Conservation (phyloP, 768 basidiomycete species). For the Amanita muscaria region DNA sequence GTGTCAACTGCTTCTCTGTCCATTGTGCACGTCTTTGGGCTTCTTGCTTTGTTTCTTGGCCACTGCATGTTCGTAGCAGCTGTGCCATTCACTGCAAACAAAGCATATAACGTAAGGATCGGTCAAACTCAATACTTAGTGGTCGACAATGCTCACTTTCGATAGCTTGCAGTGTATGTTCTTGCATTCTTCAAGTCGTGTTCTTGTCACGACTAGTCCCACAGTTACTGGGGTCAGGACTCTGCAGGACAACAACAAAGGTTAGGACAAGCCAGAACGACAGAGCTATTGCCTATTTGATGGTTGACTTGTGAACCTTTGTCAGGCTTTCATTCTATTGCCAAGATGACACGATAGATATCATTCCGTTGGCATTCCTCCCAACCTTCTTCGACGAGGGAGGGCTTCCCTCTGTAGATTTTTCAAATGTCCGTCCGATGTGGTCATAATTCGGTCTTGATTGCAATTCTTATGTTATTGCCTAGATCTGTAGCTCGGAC, state of each 20-base stretch:
- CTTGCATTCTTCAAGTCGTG: background rate
- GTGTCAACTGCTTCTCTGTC: constrained; percentile 59
- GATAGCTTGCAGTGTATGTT: constrained; percentile 30
- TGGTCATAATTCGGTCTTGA: background rate
- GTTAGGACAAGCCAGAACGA: constrained; percentile 12
- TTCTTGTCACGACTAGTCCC: background rate
- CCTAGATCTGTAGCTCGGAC: constrained; percentile 24
- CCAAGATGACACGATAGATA: constrained; percentile 53
- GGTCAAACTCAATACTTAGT: too few relatives aligned
- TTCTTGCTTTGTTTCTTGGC: background rate
- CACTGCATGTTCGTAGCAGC: background rate
- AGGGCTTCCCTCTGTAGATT: constrained; percentile 48
- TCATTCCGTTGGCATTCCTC: constrained; percentile 53
- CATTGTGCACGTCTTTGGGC: background rate
- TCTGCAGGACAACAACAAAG: constrained; percentile 29
- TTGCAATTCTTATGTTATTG: too few relatives aligned
- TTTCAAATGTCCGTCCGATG: constrained; percentile 48
- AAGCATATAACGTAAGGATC: too few relatives aligned
- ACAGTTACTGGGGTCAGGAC: constrained; percentile 37
- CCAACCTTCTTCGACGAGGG: constrained; percentile 54
- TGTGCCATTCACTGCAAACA: too few relatives aligned
- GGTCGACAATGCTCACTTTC: background rate
- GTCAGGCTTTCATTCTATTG: constrained; percentile 49
- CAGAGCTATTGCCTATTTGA: background rate
- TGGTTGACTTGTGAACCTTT: background rate